phyloP scores from a whole-genome alignment of 2,329 filamentous ascomycete species.

The Albophoma yamanashiensis region DNA sequence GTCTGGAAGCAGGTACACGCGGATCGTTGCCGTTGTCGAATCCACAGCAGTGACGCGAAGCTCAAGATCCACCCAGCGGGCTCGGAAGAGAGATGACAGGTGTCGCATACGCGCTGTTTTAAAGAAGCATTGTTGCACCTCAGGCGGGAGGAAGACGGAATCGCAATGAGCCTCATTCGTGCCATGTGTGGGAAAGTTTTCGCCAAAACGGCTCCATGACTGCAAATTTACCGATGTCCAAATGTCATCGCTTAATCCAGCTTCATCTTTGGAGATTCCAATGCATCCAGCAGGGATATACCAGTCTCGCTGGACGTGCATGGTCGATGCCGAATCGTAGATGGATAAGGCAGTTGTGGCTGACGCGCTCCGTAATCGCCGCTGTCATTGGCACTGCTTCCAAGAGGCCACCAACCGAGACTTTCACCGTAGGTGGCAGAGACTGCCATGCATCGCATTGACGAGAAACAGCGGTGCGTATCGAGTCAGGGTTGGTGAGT shows the following conservation, averaged over 20 bases:
- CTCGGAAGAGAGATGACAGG: conserved; percentile 20
- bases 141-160: conserved; percentile 4
- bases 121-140: conserved; percentile 18
- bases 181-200: not conserved
- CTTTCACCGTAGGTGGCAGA: not conserved
- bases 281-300: conserved; percentile 33
- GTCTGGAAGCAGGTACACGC: conserved; percentile 55
- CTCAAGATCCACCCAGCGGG: conserved; percentile 33
- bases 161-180: conserved; percentile 5
- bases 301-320: conserved; percentile 7
- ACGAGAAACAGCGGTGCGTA: not conserved
- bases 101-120: conserved; percentile 10
- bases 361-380: not conserved
- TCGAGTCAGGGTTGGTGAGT: not conserved
- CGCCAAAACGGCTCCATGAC: conserved; percentile 14
- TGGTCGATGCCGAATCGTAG: not conserved
- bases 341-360: not conserved
- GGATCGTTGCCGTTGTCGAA: conserved; percentile 21
- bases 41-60: conserved; percentile 15
- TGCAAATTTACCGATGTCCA: conserved; percentile 5
- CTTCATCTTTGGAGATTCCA: conserved; percentile 13
- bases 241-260: conserved; percentile 3
- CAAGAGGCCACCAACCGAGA: not conserved
- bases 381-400: not conserved
- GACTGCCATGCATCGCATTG: not conserved